Percentiles rank a stretch among this genome's conserved stretches.
These are phyloP conservation scores for Populus simonii DNA, from an alignment of 345 rosid genomes.

Conservation along the genomic window DNA sequence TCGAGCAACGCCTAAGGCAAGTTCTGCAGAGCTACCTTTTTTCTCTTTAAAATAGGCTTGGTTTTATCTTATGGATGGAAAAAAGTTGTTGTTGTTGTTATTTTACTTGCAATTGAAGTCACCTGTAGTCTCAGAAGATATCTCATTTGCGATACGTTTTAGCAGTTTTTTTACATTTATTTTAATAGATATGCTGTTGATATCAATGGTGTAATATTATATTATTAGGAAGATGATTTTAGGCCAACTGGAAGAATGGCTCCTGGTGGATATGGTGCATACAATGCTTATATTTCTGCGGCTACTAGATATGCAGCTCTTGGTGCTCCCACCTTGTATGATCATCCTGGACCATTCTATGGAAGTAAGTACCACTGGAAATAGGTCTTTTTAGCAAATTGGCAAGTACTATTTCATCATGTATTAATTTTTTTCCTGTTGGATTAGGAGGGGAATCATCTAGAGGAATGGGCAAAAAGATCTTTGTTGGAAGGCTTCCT, in stretches of 20 bases:
- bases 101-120: background rate
- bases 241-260: constrained; percentile 66
- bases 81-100: background rate
- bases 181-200: background rate
- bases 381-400: background rate
- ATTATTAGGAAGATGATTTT: constrained; percentile 74
- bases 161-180: background rate
- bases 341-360: constrained; percentile 68
- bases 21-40: constrained; percentile 8
- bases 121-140: background rate
- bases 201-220: background rate
- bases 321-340: constrained; percentile 94
- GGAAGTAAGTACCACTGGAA: constrained; percentile 60
- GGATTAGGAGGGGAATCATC: constrained; percentile 56
- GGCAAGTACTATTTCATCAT: background rate
- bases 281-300: constrained; percentile 93
- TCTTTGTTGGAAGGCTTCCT: constrained; percentile 96
- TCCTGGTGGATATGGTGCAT: constrained; percentile 92
- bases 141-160: background rate
- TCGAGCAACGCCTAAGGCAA: constrained; percentile 91
- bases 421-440: constrained; percentile 14
- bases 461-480: constrained; percentile 83
- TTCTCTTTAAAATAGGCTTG: background rate
- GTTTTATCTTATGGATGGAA: constrained; percentile 6
- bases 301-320: constrained; percentile 94